Percentiles rank a stretch among this genome's conserved stretches.
phyloP scores from a whole-genome alignment of 345 rosid genomes.

The Camelina laxa region DNA sequence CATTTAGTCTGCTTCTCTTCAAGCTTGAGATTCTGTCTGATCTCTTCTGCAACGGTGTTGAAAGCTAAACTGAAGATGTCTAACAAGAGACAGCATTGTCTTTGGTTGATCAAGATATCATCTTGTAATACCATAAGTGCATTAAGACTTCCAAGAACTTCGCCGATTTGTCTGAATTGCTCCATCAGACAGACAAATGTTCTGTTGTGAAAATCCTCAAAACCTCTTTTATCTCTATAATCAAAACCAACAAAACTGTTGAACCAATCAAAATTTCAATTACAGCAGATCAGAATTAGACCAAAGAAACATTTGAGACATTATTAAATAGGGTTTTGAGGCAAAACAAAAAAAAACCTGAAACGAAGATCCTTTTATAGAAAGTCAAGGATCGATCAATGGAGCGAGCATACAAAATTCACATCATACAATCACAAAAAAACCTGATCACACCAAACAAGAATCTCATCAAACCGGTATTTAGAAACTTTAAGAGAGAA shows the following conservation, averaged over 20 bases:
- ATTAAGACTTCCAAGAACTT: slow-evolving; percentile 83
- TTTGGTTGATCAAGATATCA: slow-evolving; percentile 68
- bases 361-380: slow-evolving; percentile 17
- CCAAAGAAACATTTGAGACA: neutral
- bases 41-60: slow-evolving; percentile 63
- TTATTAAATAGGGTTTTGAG: slow-evolving; percentile 3
- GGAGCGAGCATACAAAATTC: slow-evolving; percentile 14
- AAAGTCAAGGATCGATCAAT: neutral
- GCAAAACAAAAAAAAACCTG: slow-evolving; percentile 25
- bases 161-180: slow-evolving; percentile 88
- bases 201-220: neutral
- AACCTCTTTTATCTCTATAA: neutral
- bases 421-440: neutral
- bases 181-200: slow-evolving; percentile 50
- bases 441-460: slow-evolving; percentile 26
- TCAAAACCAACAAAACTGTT: neutral
- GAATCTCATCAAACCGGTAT: slow-evolving; percentile 10
- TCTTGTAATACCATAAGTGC: slow-evolving; percentile 88
- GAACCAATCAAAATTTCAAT: neutral
- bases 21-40: slow-evolving; percentile 69
- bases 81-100: slow-evolving; percentile 69
- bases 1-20: slow-evolving; percentile 84
- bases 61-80: slow-evolving; percentile 73
- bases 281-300: neutral
- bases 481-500: too few species aligned